A percentile compares a stretch with the other conserved stretches of the same genome.
phyloP scores from a whole-genome alignment of 2,329 filamentous ascomycete genomes.

The Nectriaceae sp. region DNA sequence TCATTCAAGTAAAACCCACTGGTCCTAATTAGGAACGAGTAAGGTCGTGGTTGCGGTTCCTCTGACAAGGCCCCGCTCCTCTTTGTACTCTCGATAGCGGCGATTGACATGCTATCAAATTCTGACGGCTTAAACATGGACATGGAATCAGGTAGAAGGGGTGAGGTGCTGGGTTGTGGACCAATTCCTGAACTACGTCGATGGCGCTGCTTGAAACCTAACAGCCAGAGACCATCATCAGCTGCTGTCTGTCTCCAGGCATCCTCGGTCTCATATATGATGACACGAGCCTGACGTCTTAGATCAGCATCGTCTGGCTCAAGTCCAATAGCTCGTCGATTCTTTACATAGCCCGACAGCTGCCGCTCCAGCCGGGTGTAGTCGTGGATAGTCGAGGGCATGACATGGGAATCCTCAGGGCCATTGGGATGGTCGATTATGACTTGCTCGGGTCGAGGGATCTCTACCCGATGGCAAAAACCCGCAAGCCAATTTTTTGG shows the following conservation, averaged over 20 bases:
- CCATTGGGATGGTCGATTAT: not conserved
- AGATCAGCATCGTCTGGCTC: slow-evolving; percentile 22
- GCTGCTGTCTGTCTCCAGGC: slow-evolving; percentile 20
- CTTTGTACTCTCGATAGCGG: no score
- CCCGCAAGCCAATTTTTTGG: slow-evolving; percentile 20
- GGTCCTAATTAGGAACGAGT: slow-evolving; percentile 15
- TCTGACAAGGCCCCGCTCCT: not conserved
- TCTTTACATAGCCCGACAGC: slow-evolving; percentile 13
- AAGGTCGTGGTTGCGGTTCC: slow-evolving; percentile 4
- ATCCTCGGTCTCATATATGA: slow-evolving; percentile 22
- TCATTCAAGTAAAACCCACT: slow-evolving; percentile 24
- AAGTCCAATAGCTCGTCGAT: slow-evolving; percentile 18
- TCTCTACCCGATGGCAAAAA: slow-evolving; percentile 19
- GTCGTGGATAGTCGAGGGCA: slow-evolving; percentile 18
- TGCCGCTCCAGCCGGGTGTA: slow-evolving; percentile 23
- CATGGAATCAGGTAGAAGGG: not conserved
- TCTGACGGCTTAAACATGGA: not conserved
- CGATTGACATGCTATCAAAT: no score
- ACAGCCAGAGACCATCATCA: slow-evolving; percentile 24
- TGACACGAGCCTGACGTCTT: slow-evolving; percentile 17
- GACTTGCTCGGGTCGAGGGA: slow-evolving; percentile 1
- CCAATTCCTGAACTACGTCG: not conserved
- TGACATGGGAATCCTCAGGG: no score
- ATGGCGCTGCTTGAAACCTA: slow-evolving; percentile 26
- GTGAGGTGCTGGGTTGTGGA: not conserved